These are phyloP conservation scores for Paraconiothyrium sp. DNA, from an alignment of 2,329 filamentous ascomycete genomes.

Conservation along the genomic window DNA sequence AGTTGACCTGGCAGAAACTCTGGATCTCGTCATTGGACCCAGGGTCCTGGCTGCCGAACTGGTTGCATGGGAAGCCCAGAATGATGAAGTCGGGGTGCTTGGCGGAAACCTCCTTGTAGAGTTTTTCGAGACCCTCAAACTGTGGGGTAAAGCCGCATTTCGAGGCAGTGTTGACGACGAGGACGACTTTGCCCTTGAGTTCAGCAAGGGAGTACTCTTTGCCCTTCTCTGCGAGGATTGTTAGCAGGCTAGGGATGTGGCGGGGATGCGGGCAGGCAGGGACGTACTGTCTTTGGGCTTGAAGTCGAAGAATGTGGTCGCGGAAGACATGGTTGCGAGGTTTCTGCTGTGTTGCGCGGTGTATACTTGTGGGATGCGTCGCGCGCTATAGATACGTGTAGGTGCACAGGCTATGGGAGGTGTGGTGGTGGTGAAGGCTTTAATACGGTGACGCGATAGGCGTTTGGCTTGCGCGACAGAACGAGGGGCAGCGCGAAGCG, in stretches of 20 bases:
- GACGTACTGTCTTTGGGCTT: slow-evolving; percentile 80
- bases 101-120: slow-evolving; percentile 80
- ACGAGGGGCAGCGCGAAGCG: slow-evolving; percentile 15
- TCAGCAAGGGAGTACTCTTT: slow-evolving; percentile 72
- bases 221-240: slow-evolving; percentile 71
- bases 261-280: background rate
- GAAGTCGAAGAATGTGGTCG: slow-evolving; percentile 82
- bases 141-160: slow-evolving; percentile 99
- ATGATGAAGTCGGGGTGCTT: slow-evolving; percentile 81
- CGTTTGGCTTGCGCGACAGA: slow-evolving; percentile 15
- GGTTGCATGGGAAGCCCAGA: slow-evolving; percentile 98
- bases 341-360: slow-evolving; percentile 3
- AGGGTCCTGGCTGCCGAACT: slow-evolving; percentile 92
- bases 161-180: slow-evolving; percentile 96
- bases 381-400: background rate
- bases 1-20: slow-evolving; percentile 87
- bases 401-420: slow-evolving; percentile 2
- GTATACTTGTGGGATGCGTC: background rate
- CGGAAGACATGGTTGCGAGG: slow-evolving; percentile 68
- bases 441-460: slow-evolving; percentile 18
- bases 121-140: slow-evolving; percentile 86
- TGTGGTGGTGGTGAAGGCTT: slow-evolving; percentile 5
- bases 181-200: slow-evolving; percentile 90
- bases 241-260: background rate
- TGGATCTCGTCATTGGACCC: slow-evolving; percentile 72